These are phyloP conservation scores for Setaria italica DNA, from an alignment of 202 grass and related monocot species.

Conservation along the genomic window DNA sequence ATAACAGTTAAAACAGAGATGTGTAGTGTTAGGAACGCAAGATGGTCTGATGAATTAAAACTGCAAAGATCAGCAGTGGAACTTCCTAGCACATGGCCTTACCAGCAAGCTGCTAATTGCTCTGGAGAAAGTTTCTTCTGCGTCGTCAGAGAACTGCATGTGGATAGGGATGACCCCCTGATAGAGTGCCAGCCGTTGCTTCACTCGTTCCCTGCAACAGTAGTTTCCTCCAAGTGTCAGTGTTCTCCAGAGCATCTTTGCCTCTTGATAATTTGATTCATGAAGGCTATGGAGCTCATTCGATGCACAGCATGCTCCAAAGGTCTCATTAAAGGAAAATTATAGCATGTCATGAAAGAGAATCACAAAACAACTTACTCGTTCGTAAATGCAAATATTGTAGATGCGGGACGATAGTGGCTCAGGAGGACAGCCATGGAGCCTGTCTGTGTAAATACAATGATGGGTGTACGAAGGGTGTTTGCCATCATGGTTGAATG, in stretches of 20 bases:
- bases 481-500: slow-evolving; percentile 96
- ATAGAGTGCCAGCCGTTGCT: slow-evolving; percentile 86
- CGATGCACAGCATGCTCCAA: slow-evolving; percentile 19
- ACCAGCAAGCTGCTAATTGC: slow-evolving; percentile 85
- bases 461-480: slow-evolving; percentile 78
- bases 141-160: slow-evolving; percentile 92
- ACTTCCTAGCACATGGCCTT: slow-evolving; percentile 24
- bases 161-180: slow-evolving; percentile 88
- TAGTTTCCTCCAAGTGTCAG: slow-evolving; percentile 22
- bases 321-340: slow-evolving; percentile 21
- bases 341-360: not conserved
- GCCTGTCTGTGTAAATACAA: slow-evolving; percentile 97
- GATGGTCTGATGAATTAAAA: not conserved
- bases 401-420: slow-evolving; percentile 85
- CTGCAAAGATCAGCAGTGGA: not conserved
- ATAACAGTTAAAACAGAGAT: not conserved
- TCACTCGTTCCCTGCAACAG: slow-evolving; percentile 77
- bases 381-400: slow-evolving; percentile 95
- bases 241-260: slow-evolving; percentile 44
- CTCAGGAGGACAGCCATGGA: slow-evolving; percentile 96
- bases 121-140: slow-evolving; percentile 94
- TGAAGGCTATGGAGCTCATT: slow-evolving; percentile 7
- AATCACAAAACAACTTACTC: slow-evolving; percentile 58
- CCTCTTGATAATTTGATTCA: slow-evolving; percentile 8
- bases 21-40: not conserved